Conservation (phyloP, 1,284 basidiomycete species). For the Ganoderma boninense region DNA sequence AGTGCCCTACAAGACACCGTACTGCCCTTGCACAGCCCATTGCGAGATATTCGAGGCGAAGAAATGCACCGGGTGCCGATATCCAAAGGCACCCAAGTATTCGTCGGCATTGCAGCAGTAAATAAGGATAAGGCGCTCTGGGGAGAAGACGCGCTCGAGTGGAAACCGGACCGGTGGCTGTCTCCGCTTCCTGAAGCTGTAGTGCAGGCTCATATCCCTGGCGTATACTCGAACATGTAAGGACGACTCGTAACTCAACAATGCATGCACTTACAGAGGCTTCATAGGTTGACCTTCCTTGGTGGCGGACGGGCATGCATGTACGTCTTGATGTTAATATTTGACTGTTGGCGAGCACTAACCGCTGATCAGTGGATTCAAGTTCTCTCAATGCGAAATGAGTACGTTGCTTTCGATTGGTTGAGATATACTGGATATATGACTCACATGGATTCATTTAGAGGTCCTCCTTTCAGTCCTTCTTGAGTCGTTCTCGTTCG, state of each 20-base stretch:
- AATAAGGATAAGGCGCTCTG: constrained; percentile 57
- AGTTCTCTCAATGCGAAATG: constrained; percentile 40
- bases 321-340: constrained; percentile 33
- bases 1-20: constrained; percentile 31
- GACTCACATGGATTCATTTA: background rate
- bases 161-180: constrained; percentile 48
- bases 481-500: constrained; percentile 13
- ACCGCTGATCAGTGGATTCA: constrained; percentile 28
- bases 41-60: constrained; percentile 37
- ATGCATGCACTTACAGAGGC: background rate
- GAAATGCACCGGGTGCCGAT: constrained; percentile 47
- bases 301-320: constrained; percentile 44
- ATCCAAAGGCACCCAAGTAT: constrained; percentile 53
- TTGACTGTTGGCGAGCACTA: background rate
- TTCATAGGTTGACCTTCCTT: constrained; percentile 43
- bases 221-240: constrained; percentile 35
- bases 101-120: constrained; percentile 54
- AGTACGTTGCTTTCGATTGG: constrained; percentile 12
- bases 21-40: constrained; percentile 34
- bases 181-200: constrained; percentile 27
- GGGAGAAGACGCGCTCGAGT: constrained; percentile 64
- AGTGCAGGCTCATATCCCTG: constrained; percentile 28
- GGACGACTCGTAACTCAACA: constrained; percentile 6
- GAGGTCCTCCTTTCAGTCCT: constrained; percentile 25
- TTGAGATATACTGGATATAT: too few species aligned